Evolutionary conservation across 345 rosid genomes (phyloP).

Genomic region (Linum usitatissimum): DNA sequence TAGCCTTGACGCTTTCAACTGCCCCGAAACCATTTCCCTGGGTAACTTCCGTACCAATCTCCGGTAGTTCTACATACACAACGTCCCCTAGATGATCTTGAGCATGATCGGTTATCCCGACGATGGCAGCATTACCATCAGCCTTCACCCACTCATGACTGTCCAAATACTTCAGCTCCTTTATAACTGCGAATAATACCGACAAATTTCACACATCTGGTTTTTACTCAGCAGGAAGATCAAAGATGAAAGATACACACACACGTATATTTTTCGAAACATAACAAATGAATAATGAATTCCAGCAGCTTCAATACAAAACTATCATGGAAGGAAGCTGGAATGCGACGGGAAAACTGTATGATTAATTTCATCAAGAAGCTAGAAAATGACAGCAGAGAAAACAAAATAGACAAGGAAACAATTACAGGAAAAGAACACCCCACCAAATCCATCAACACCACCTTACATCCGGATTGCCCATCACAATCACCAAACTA

Average conservation of each 20-base stretch:
- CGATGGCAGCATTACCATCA: constrained; percentile 55
- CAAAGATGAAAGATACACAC: not conserved
- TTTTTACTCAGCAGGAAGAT: not conserved
- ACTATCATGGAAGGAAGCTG: not conserved
- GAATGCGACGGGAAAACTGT: not conserved
- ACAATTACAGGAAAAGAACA: not conserved
- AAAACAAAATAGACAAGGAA: not conserved
- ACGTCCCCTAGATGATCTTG: constrained; percentile 97
- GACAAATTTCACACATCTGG: too few species aligned
- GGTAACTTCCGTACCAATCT: constrained; percentile 46
- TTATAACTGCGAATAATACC: constrained; percentile 37
- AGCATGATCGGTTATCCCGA: constrained; percentile 96
- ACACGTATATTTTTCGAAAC: not conserved
- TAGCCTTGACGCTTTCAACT: constrained; percentile 97
- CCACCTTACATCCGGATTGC: not conserved
- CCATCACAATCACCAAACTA: too few species aligned
- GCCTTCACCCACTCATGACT: constrained; percentile 93
- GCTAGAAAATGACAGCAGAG: not conserved
- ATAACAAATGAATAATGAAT: too few species aligned
- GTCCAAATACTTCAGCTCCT: constrained; percentile 80
- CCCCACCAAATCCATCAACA: not conserved
- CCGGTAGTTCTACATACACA: constrained; percentile 86
- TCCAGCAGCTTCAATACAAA: not conserved
- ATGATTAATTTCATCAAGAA: not conserved
- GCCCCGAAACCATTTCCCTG: constrained; percentile 87